Evolutionary conservation across 441 rosid genomes (phyloP).

Genomic region (Breynia disticha): DNA sequence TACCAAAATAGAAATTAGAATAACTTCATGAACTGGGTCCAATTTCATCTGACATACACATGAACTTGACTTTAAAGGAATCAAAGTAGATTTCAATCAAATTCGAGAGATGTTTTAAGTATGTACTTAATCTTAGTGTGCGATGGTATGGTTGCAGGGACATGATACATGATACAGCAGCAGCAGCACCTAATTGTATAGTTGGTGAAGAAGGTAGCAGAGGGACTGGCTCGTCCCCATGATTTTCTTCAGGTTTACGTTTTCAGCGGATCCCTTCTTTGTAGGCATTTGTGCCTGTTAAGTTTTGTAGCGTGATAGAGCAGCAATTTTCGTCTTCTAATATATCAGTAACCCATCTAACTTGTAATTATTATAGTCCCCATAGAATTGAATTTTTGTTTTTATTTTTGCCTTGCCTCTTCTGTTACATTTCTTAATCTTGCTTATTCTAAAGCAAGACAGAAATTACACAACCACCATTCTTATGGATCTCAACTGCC

Average conservation of each 20-base stretch:
- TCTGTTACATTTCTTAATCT: neutral
- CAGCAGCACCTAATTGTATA: neutral
- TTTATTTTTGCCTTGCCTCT: neutral
- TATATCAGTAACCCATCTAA: slow-evolving; percentile 22
- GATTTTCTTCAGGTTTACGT: slow-evolving; percentile 21
- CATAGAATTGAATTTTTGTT: slow-evolving; percentile 9
- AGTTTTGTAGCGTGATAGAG: slow-evolving; percentile 37
- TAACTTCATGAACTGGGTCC: too few species aligned
- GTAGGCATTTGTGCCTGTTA: slow-evolving; percentile 17
- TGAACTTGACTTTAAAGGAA: too few species aligned
- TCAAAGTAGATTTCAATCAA: too few species aligned
- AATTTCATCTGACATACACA: too few species aligned
- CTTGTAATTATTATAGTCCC: slow-evolving; percentile 35
- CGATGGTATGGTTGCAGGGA: neutral
- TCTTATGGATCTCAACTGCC: too few species aligned
- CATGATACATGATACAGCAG: neutral
- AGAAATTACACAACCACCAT: neutral
- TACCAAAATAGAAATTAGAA: too few species aligned
- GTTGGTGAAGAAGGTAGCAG: neutral
- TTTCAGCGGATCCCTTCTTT: slow-evolving; percentile 5
- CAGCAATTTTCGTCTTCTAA: slow-evolving; percentile 16
- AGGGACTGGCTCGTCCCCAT: neutral
- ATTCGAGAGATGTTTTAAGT: too few species aligned
- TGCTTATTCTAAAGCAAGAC: neutral
- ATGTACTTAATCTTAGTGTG: neutral